phyloP scores from a whole-genome alignment of 331 rosid species.

The Cydonia oblonga region DNA sequence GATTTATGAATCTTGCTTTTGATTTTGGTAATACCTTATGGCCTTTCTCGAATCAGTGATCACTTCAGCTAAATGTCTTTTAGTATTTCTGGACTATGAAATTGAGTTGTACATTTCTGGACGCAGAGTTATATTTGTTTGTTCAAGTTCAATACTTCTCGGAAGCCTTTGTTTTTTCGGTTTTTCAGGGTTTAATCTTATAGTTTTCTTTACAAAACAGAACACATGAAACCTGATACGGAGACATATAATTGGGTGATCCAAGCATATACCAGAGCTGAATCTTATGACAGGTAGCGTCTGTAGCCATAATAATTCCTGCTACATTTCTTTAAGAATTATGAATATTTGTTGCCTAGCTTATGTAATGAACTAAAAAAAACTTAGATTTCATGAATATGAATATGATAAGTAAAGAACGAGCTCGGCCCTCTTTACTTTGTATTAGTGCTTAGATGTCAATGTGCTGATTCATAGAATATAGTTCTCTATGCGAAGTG shows the following conservation, averaged over 20 bases:
- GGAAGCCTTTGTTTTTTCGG: slow-evolving; percentile 1
- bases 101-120: not conserved
- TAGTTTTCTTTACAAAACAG: slow-evolving; percentile 30
- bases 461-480: not conserved
- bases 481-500: not conserved
- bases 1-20: not conserved
- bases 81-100: not conserved
- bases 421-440: not conserved
- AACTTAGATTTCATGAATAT: not conserved
- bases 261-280: slow-evolving; percentile 97
- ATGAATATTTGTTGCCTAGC: not conserved
- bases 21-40: not conserved
- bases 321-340: not conserved
- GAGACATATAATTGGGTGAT: slow-evolving; percentile 98
- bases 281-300: slow-evolving; percentile 84
- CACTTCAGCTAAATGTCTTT: not conserved
- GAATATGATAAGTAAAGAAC: not conserved
- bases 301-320: not conserved
- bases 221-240: slow-evolving; percentile 84
- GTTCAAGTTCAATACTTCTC: not conserved
- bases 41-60: too few relatives aligned
- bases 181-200: slow-evolving; percentile 6
- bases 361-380: too few relatives aligned
- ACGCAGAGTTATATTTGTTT: not conserved
- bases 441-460: not conserved